A percentile compares a stretch with the other conserved stretches of the same genome.
Conservation (phyloP, 257 asterid genomes). For the Salvia miltiorrhiza region DNA sequence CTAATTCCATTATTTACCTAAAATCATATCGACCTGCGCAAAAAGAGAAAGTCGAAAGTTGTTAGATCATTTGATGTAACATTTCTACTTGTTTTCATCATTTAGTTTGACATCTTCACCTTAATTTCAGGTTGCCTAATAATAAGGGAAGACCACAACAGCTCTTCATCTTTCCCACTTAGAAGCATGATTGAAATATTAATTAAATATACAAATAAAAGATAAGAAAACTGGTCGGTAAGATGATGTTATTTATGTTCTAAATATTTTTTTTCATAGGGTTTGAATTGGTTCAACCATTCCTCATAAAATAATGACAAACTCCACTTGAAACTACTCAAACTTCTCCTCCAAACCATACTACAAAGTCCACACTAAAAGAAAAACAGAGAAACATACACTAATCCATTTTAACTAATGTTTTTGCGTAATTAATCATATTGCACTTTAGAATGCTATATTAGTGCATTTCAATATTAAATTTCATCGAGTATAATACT, state of each 20-base stretch:
- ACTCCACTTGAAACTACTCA: conserved; percentile 2
- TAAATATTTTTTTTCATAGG: neutral
- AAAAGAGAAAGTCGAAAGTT: neutral
- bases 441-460: neutral
- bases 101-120: neutral
- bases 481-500: too few relatives aligned
- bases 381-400: neutral
- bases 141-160: conserved; percentile 17
- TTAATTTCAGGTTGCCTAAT: neutral
- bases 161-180: conserved; percentile 20
- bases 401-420: neutral
- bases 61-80: conserved; percentile 22
- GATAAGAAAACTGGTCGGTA: neutral
- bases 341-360: neutral
- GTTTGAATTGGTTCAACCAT: conserved; percentile 13
- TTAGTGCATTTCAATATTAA: neutral
- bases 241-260: neutral
- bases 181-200: neutral
- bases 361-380: neutral
- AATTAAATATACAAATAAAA: neutral
- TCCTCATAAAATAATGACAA: neutral
- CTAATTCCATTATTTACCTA: neutral
- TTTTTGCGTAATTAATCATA: neutral
- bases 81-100: conserved; percentile 9
- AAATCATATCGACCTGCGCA: neutral